Conservation (phyloP, 192 early-diverging fungal species). For the Rhizophlyctis rosea region DNA sequence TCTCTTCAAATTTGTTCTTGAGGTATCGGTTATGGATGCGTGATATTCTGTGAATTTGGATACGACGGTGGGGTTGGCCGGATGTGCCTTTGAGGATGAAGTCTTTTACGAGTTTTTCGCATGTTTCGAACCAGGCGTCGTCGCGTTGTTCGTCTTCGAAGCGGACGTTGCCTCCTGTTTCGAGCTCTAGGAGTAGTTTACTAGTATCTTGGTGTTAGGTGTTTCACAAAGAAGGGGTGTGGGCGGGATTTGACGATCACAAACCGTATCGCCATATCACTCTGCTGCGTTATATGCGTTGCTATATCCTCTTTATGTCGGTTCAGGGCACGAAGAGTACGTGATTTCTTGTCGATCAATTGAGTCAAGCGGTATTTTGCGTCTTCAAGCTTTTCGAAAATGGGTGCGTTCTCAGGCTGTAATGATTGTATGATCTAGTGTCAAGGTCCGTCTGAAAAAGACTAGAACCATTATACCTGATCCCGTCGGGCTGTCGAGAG, state of each 20-base stretch:
- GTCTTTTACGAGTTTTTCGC: constrained; percentile 44
- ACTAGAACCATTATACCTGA: no score
- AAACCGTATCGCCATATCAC: constrained; percentile 50
- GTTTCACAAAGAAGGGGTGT: constrained; percentile 1
- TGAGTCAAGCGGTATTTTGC: constrained; percentile 19
- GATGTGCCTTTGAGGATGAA: constrained; percentile 34
- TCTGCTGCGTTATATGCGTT: constrained; percentile 38
- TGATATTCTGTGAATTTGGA: constrained; percentile 56
- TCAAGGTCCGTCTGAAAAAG: no score
- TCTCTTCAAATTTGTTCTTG: constrained; percentile 48
- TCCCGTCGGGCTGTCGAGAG: constrained; percentile 4
- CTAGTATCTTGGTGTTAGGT: constrained; percentile 11
- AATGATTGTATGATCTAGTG: no score
- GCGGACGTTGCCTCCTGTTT: constrained; percentile 61
- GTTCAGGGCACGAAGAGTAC: constrained; percentile 26
- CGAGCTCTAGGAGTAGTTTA: constrained; percentile 56
- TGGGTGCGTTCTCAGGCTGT: no score
- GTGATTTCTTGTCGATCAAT: constrained; percentile 31
- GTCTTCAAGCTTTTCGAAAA: constrained; percentile 26
- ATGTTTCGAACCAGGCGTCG: constrained; percentile 43
- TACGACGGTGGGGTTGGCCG: constrained; percentile 15
- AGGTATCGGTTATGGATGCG: constrained; percentile 47
- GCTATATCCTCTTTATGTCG: constrained; percentile 32
- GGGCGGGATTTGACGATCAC: neutral
- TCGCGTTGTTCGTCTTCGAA: constrained; percentile 57